Evolutionary conservation across 2,329 filamentous ascomycete genomes (phyloP).

Genomic region (Lachnellula cervina): DNA sequence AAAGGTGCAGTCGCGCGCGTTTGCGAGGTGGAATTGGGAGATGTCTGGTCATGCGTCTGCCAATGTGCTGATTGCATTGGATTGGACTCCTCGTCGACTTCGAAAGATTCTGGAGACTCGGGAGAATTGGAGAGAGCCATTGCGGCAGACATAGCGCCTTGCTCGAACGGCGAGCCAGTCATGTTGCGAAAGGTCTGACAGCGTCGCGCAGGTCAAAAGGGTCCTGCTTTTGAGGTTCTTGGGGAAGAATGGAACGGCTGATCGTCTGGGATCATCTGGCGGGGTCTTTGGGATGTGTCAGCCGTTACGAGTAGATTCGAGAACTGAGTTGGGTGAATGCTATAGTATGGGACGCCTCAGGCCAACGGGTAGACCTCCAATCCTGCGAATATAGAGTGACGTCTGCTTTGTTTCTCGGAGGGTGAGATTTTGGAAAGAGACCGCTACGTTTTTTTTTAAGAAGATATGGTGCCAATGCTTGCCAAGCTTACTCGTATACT

Average conservation of each 20-base stretch:
- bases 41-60: conserved; percentile 18
- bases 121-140: conserved; percentile 15
- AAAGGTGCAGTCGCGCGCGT: conserved; percentile 42
- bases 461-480: background rate
- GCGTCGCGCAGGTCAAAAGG: background rate
- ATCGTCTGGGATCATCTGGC: background rate
- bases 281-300: background rate
- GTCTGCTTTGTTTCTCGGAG: background rate
- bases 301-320: background rate
- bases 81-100: conserved; percentile 24
- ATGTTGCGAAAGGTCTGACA: conserved; percentile 4
- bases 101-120: conserved; percentile 27
- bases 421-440: background rate
- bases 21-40: conserved; percentile 16
- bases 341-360: background rate
- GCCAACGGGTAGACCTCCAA: background rate
- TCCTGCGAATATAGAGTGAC: background rate
- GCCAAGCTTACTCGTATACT: background rate
- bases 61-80: conserved; percentile 16
- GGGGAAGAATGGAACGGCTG: background rate
- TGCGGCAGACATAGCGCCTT: conserved; percentile 6
- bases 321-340: background rate
- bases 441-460: background rate
- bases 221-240: background rate
- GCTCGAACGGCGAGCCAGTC: conserved; percentile 16